phyloP scores from a whole-genome alignment of 345 rosid genomes.

The Limnanthes douglasii region DNA sequence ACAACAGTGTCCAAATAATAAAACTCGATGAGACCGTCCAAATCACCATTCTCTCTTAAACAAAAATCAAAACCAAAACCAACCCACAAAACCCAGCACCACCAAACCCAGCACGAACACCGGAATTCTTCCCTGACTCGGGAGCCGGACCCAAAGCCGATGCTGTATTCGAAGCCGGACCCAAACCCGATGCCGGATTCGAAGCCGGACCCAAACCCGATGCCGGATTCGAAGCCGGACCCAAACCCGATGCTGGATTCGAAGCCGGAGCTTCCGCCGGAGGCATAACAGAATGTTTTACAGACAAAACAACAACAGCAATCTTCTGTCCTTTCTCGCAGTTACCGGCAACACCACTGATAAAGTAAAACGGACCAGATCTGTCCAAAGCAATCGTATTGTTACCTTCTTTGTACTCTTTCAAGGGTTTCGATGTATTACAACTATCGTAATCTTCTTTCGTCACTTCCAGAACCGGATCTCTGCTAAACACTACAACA shows the following conservation, averaged over 20 bases:
- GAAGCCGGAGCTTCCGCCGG: conserved; percentile 4
- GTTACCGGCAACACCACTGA: conserved; percentile 46
- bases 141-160: no score
- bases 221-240: background rate
- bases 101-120: no score
- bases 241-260: no score
- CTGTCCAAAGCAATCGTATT: conserved; percentile 31
- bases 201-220: conserved; percentile 2
- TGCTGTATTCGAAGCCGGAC: no score
- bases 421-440: conserved; percentile 34
- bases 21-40: no score
- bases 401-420: conserved; percentile 52
- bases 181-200: no score
- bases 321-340: conserved; percentile 48
- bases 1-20: no score
- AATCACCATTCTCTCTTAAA: no score
- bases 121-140: no score
- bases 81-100: no score
- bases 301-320: conserved; percentile 32
- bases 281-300: conserved; percentile 8
- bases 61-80: no score
- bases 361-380: conserved; percentile 48
- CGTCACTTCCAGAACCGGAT: conserved; percentile 42
- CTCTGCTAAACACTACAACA: conserved; percentile 13
- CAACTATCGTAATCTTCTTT: conserved; percentile 36